Conservation (phyloP, 768 basidiomycete species). For the Mycena vitilis region DNA sequence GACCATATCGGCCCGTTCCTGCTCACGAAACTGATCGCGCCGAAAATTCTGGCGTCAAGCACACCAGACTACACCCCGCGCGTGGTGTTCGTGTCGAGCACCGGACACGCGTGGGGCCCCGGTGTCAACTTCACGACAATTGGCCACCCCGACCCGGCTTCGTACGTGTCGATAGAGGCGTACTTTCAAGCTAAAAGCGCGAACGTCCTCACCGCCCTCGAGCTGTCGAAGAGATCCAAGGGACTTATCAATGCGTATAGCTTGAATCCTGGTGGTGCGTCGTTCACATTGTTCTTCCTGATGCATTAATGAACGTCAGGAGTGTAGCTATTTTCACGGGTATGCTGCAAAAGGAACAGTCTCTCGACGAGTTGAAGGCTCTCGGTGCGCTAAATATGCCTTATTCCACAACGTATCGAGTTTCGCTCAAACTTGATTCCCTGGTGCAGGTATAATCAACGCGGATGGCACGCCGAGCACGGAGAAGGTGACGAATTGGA, state of each 20-base stretch:
- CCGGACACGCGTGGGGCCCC: background rate
- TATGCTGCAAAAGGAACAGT: background rate
- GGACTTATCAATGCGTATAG: background rate
- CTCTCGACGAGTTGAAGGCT: background rate
- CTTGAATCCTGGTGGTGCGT: background rate
- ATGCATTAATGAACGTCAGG: background rate
- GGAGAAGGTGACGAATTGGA: background rate
- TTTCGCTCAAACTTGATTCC: no score
- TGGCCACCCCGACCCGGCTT: background rate
- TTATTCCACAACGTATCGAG: no score
- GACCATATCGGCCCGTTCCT: constrained; percentile 20
- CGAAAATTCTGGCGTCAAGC: constrained; percentile 7
- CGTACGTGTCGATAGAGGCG: background rate
- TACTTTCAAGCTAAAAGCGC: constrained; percentile 14
- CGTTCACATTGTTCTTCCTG: background rate
- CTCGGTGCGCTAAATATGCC: no score
- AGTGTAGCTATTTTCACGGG: background rate
- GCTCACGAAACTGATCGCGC: constrained; percentile 19
- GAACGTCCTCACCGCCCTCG: constrained; percentile 3
- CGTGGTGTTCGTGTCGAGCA: constrained; percentile 11
- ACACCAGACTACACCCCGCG: constrained; percentile 7
- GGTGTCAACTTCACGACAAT: background rate
- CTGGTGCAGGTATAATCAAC: no score
- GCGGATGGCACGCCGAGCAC: background rate
- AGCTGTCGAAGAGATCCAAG: constrained; percentile 5